Conservation (phyloP, 2,329 filamentous ascomycete genomes). For the Diaporthe ampelina region DNA sequence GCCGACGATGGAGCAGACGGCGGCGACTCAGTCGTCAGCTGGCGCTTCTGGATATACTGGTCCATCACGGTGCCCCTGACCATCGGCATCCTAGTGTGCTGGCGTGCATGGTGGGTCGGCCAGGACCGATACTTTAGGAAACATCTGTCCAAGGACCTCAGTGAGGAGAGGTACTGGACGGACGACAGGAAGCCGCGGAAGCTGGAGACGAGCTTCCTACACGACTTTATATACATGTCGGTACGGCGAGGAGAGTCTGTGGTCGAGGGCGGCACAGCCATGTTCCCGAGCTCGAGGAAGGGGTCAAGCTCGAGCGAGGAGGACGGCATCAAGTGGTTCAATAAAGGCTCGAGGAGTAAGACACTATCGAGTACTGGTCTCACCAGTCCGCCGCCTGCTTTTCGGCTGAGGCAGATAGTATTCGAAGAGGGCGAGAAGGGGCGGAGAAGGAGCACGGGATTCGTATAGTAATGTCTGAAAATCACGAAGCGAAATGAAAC, state of each 20-base stretch:
- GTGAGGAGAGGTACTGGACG: conserved; percentile 63
- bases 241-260: conserved; percentile 45
- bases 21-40: conserved; percentile 53
- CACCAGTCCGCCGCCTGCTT: conserved; percentile 30
- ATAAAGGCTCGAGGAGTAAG: conserved; percentile 7
- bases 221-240: conserved; percentile 60
- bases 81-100: conserved; percentile 56
- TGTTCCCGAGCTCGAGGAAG: conserved; percentile 28
- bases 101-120: conserved; percentile 63
- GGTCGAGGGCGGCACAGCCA: conserved; percentile 4
- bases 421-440: conserved; percentile 35
- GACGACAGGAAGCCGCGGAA: conserved; percentile 57
- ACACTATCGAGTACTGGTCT: not conserved
- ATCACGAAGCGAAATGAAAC: not conserved
- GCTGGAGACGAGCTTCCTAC: conserved; percentile 57
- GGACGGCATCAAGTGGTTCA: conserved; percentile 12
- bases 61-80: conserved; percentile 59
- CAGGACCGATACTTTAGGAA: conserved; percentile 62
- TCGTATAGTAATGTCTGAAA: not conserved
- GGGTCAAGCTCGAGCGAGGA: conserved; percentile 35
- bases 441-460: conserved; percentile 2
- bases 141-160: conserved; percentile 61
- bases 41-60: conserved; percentile 63
- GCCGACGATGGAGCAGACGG: conserved; percentile 50
- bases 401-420: conserved; percentile 38